Evolutionary conservation across 2,329 filamentous ascomycete species (phyloP), one percentile per base, ranked within the genome.

Genomic region (Penicillium sp.): DNA sequence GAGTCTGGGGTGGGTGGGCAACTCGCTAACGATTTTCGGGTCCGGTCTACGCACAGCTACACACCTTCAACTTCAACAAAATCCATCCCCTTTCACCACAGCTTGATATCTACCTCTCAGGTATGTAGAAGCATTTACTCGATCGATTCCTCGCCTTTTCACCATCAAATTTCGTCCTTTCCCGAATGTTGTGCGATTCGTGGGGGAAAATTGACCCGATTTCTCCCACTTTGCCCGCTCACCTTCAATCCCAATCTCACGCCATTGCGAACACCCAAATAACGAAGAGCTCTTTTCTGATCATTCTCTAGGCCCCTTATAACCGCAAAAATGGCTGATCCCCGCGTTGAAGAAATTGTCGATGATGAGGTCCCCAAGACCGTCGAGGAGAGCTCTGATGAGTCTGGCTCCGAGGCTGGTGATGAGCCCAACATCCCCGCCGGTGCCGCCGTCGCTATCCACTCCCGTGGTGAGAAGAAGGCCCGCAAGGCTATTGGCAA

Each of bases 381-480:
- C 66, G 85, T 82, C 65, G 90, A 93, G 74, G 85, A 82, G 56
- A 73, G 65, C 61, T 71, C 68, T 62, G 16, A n/a, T 46, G 72
- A 69, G 63, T 77, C 75, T 52, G 76, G 77, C 59, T 77, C 75
- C 49, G 76, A 78, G 60, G 68, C 66, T 58, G 75, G 70, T 49
- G 79, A 78, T 56, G 82, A 84, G 70, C 75, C 79, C 65, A 79
- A 75, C 72, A 84, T 86, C 65, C 89, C 92, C 72, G 86, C 88
- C 63, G 93, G 92, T 71, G 88, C 90, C 69, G 84, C 87, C 60
- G 87, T 92, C 70, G 84, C 93, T 67, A 86, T 99, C 70, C 92
- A 97, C 83, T 95, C 89, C 72, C 90, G 93, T 76, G 97, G 97
- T 80, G 93, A 99, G 87, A 99, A 99, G 88, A 99, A 99, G 86